These are phyloP conservation scores for Boletus subcaerulescens DNA, from an alignment of 768 basidiomycete genomes.

Conservation along the genomic window DNA sequence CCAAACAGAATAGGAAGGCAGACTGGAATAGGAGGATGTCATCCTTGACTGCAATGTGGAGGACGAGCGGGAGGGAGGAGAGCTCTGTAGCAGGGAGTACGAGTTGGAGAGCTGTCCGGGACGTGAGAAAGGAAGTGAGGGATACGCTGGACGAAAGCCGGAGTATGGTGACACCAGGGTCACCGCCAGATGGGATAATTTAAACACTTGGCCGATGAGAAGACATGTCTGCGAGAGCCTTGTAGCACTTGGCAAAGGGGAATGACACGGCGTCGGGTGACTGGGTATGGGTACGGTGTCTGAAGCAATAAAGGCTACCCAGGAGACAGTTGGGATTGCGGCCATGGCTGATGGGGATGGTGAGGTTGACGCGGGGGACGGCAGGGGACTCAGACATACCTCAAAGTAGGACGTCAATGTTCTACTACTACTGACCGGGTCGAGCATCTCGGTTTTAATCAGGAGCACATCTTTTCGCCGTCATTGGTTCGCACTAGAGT, in stretches of 20 bases:
- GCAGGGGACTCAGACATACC: conserved; percentile 1
- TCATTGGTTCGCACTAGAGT: background rate
- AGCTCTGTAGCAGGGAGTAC: conserved; percentile 69
- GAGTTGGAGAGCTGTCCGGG: conserved; percentile 56
- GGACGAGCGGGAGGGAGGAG: conserved; percentile 58
- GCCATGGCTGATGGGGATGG: conserved; percentile 19
- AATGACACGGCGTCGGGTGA: conserved; percentile 40
- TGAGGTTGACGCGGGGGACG: conserved; percentile 6
- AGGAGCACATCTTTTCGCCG: conserved; percentile 6
- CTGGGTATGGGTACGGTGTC: conserved; percentile 57
- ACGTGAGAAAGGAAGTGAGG: conserved; percentile 48
- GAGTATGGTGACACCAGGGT: conserved; percentile 57
- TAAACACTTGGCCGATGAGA: conserved; percentile 43
- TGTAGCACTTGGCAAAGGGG: conserved; percentile 33
- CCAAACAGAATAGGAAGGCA: conserved; percentile 79
- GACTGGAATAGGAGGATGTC: conserved; percentile 75
- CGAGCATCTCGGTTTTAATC: conserved; percentile 1
- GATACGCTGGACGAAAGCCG: conserved; percentile 38
- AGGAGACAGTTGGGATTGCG: conserved; percentile 46
- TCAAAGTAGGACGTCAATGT: background rate
- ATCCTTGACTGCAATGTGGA: conserved; percentile 63
- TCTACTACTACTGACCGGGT: background rate
- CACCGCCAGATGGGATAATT: conserved; percentile 62
- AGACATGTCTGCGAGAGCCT: conserved; percentile 34
- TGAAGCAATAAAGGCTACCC: conserved; percentile 69